These are phyloP conservation scores for Syzygium jambos DNA, from an alignment of 345 rosid genomes.

Conservation along the genomic window DNA sequence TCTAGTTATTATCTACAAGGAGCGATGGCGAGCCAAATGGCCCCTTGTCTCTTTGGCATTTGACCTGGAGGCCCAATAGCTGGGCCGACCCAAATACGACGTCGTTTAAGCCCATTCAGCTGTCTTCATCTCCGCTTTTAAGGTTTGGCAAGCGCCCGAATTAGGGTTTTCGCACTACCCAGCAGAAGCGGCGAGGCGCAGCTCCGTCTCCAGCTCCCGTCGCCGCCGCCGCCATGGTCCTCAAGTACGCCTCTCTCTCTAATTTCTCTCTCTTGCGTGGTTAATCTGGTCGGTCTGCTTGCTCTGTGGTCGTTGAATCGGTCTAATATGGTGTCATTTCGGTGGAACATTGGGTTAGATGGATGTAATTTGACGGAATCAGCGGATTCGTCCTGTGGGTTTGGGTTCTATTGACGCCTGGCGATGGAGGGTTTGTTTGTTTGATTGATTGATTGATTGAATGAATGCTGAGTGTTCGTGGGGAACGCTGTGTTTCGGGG, in stretches of 20 bases:
- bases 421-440: not conserved
- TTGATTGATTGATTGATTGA: not conserved
- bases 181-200: not conserved
- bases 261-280: not conserved
- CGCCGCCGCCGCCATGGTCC: slow-evolving; percentile 27
- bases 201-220: not conserved
- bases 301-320: not conserved
- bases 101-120: not conserved
- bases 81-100: not conserved
- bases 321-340: not conserved
- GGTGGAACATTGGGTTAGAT: too few relatives aligned
- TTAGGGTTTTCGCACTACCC: not conserved
- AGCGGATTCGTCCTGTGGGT: not conserved
- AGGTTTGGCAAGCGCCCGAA: not conserved
- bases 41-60: not conserved
- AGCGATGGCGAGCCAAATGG: not conserved
- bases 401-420: not conserved
- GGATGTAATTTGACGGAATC: not conserved
- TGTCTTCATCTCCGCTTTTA: not conserved
- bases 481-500: not conserved
- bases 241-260: slow-evolving; percentile 14
- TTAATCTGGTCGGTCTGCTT: not conserved
- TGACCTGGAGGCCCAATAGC: not conserved
- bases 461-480: not conserved
- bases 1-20: not conserved